Percentiles rank a stretch among this genome's conserved stretches.
phyloP scores from a whole-genome alignment of 225 moss, liverwort and hornwort genomes.

The Takakia lepidozioides region DNA sequence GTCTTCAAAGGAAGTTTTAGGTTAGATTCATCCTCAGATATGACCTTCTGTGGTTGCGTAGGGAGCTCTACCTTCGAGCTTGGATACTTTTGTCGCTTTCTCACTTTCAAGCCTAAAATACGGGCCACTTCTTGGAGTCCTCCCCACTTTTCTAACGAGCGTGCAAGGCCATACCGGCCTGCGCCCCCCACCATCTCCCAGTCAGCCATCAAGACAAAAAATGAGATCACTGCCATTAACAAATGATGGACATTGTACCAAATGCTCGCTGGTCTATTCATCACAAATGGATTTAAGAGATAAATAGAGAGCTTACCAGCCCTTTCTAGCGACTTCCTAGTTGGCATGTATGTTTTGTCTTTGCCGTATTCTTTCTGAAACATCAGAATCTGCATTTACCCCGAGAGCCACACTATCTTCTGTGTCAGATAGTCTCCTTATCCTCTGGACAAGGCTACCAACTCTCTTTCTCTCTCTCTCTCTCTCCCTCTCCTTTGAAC shows the following conservation, averaged over 20 bases:
- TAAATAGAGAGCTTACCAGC: constrained; percentile 42
- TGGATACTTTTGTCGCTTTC: constrained; percentile 29
- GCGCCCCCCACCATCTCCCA: too few relatives aligned
- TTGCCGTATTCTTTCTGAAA: constrained; percentile 76
- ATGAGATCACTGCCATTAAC: too few relatives aligned
- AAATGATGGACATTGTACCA: too few relatives aligned
- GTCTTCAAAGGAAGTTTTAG: constrained; percentile 68
- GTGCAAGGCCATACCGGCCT: constrained; percentile 80
- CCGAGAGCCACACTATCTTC: constrained; percentile 3
- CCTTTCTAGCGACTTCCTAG: constrained; percentile 69
- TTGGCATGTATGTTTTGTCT: constrained; percentile 69
- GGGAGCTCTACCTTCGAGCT: constrained; percentile 17
- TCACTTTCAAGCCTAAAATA: constrained; percentile 57
- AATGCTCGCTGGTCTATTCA: background rate
- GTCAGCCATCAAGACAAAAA: too few relatives aligned
- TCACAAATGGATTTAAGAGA: background rate
- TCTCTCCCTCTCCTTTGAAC: too few relatives aligned
- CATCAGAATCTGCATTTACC: constrained; percentile 45
- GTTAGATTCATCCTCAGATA: constrained; percentile 24
- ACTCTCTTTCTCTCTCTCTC: background rate
- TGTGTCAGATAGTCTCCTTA: constrained; percentile 7
- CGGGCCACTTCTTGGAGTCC: constrained; percentile 90
- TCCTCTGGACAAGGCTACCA: background rate
- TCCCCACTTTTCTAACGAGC: constrained; percentile 98
- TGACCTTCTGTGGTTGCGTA: constrained; percentile 15